Evolutionary conservation across 2,329 filamentous ascomycete species (phyloP).

Genomic region (Lecanicillium sp.): DNA sequence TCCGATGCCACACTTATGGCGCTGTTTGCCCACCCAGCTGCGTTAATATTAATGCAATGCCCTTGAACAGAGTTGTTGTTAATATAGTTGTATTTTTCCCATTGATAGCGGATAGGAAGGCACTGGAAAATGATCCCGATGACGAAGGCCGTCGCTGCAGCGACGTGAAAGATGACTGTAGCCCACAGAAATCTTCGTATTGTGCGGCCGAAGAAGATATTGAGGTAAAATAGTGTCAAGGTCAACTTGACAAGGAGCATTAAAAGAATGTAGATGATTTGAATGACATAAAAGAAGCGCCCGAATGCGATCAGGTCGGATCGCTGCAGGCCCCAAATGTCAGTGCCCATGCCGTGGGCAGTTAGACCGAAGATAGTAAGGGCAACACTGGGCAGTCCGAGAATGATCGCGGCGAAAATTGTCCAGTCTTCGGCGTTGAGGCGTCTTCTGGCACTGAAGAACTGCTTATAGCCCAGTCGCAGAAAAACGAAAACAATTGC

Average conservation of each 20-base stretch:
- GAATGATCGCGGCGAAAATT: slow-evolving; percentile 22
- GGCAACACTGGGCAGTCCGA: slow-evolving; percentile 24
- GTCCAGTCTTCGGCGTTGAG: slow-evolving; percentile 32
- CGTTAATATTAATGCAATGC: slow-evolving; percentile 39
- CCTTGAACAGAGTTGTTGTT: slow-evolving; percentile 30
- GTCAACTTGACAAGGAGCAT: slow-evolving; percentile 39
- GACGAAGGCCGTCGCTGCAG: slow-evolving; percentile 31
- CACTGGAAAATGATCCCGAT: slow-evolving; percentile 40
- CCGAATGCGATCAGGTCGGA: slow-evolving; percentile 34
- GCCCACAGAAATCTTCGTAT: slow-evolving; percentile 33
- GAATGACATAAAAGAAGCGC: slow-evolving; percentile 32
- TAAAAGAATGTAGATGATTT: slow-evolving; percentile 35
- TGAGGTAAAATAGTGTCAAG: slow-evolving; percentile 44
- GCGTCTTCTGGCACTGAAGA: slow-evolving; percentile 26
- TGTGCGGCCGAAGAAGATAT: slow-evolving; percentile 36
- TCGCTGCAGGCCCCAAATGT: slow-evolving; percentile 39
- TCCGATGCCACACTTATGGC: slow-evolving; percentile 41
- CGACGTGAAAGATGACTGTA: slow-evolving; percentile 29
- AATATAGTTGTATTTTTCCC: slow-evolving; percentile 39
- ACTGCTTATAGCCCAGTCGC: slow-evolving; percentile 31
- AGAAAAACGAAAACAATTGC: slow-evolving; percentile 27
- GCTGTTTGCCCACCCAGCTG: slow-evolving; percentile 41
- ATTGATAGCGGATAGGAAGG: slow-evolving; percentile 40
- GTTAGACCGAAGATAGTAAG: slow-evolving; percentile 25
- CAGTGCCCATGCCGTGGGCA: slow-evolving; percentile 35